Evolutionary conservation across 2,329 filamentous ascomycete species (phyloP), one percentile per base, ranked within the genome.

Genomic region (Alternaria sp.): DNA sequence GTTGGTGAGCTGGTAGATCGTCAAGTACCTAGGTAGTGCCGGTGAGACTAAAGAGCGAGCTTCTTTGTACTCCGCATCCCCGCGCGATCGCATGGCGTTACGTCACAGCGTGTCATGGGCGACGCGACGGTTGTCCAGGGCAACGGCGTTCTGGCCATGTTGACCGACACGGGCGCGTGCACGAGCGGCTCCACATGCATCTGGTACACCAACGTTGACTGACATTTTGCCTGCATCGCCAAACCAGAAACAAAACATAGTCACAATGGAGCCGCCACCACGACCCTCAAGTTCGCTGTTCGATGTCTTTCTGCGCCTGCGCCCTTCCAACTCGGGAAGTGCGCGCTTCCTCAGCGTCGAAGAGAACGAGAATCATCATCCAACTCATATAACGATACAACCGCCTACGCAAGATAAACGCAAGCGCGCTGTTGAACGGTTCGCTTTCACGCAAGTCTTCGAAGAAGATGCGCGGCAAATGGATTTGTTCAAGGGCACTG

Each of bases 391-490:
- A 68, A 86, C 84, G 7, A 84, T 86, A 71, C 81, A 82, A 56
- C 83, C 84, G 8, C 94, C 94, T 1, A 92, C 93, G 3, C 92
- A 89, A 66, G 95, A 97, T 64, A 87, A 89, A 65, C 88, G 95
- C 60, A 92, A 95, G 71, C 89, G 94, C 49, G 94, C 94, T 1
- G 89, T 97, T 37, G 96, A 99, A 80, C 93, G 92, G 77, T 99
- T 98, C 78, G 92, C 90, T 2, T 99, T 99, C 76, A 99, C 96
- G 0, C 89, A 89, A 66, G 94, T 99, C 1, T 97, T 98, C 72
- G 92, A 96, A 72, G 94, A 98, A 76, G 86, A 91, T 73, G 90
- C 93, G 2, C 88, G 87, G 7, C 96, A 99, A 77, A 84, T 96
- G 26, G 93, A 97, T 74, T 82, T 99, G 10, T 97, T 99, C 76